Base-by-base conservation (phyloP, 148 eudicot genomes). In the Chenopodium album region DNA sequence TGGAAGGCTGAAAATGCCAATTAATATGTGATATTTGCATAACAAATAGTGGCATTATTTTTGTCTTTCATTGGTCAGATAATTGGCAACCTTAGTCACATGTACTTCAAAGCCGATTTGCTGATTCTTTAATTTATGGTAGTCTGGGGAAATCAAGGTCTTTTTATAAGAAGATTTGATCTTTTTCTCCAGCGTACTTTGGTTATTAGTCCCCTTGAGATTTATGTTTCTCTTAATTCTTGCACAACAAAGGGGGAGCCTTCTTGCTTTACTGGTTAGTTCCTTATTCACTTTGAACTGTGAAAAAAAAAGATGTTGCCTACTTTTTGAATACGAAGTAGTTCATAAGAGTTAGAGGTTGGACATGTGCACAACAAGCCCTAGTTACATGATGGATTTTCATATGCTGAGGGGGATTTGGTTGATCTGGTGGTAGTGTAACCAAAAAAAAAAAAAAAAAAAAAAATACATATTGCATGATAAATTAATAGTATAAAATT, bases 351-450 rank as follows among this genome's bases (percentile, higher is more conserved):
- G 28, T 31, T 62, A 72, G 46, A 80, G 59, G 76, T 26, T 73
- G 71, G 59, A 74, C 10, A 13, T 80, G 60, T 41, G 14, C 77
- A 59, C 31, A 47, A 70, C 70, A 56, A 71, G 52, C 76, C 66
- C 9, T 60, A 41, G 76, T 79, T 63, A 71, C 54, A 79, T 63
- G 1, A 4, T 9, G 14, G 41, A 71, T 1, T 3, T 37, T 19
- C 7, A 34, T 19, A 71, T 71, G 26, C 23, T 44, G 10, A 72
- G 19, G 6, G 19, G 75, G 44, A 37, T 29, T 72, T 46, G 75
- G 41, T 72, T 72, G 75, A 72, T 72, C 31, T 44, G 54, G 47
- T 72, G 54, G 11, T 72, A 46, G 22, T 12, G 46, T 17, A 69
- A 62, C 66, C 6, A 16, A 32, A 23, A 23, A 23, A 23, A 23